A percentile compares a stretch with the other conserved stretches of the same genome.
Evolutionary conservation across 2,329 filamentous ascomycete genomes (phyloP).

Genomic region (Nigrospora osmanthi): DNA sequence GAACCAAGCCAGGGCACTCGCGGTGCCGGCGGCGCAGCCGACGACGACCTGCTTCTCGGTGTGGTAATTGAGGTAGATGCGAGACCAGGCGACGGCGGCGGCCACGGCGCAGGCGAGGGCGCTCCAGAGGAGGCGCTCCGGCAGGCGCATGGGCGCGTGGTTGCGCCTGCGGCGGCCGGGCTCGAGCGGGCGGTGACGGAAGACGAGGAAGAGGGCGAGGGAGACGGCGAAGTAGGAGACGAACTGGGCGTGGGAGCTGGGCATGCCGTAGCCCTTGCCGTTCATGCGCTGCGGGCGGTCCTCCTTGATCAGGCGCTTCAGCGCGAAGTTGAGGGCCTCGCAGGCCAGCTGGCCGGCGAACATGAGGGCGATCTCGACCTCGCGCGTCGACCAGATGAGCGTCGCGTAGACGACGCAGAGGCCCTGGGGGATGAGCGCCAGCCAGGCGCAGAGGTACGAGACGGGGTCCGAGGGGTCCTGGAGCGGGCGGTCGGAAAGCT

Average conservation of each 20-base stretch:
- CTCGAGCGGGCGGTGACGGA: constrained; percentile 61
- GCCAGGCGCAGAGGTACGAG: constrained; percentile 85
- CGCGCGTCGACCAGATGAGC: constrained; percentile 83
- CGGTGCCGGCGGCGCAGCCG: constrained; percentile 62
- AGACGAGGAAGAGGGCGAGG: constrained; percentile 73
- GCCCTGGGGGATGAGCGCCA: constrained; percentile 87
- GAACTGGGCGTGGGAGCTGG: constrained; percentile 88
- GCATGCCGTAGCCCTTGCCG: constrained; percentile 97
- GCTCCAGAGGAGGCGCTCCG: constrained; percentile 49
- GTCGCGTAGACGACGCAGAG: constrained; percentile 87
- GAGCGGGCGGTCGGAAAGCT: neutral
- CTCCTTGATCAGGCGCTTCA: constrained; percentile 90
- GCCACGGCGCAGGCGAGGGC: constrained; percentile 54
- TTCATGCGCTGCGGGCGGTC: constrained; percentile 77
- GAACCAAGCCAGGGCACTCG: constrained; percentile 76
- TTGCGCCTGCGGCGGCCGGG: constrained; percentile 22
- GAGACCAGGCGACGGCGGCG: constrained; percentile 66
- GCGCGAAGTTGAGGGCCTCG: constrained; percentile 79
- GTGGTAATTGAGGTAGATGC: constrained; percentile 90
- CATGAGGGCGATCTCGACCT: constrained; percentile 82
- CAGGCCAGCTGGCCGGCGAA: constrained; percentile 87
- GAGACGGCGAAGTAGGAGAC: constrained; percentile 86
- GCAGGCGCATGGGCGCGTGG: constrained; percentile 49
- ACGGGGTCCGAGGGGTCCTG: constrained; percentile 80
- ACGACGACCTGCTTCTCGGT: constrained; percentile 81